phyloP scores from a whole-genome alignment of 2,329 filamentous ascomycete genomes.

The Aspergillus piperis region DNA sequence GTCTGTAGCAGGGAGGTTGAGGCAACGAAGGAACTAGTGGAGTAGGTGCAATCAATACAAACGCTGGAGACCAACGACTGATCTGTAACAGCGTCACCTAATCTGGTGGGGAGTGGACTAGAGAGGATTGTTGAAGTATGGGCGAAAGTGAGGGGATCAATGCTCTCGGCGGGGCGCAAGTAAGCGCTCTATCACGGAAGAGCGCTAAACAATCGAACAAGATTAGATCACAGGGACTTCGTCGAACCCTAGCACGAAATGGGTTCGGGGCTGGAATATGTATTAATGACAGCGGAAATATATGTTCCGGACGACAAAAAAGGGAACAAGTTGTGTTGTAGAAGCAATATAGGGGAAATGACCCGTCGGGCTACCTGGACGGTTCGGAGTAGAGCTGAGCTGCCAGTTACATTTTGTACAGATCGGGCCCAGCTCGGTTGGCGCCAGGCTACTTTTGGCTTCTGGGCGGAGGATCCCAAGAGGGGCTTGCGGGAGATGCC shows the following conservation, averaged over 20 bases:
- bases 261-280: neutral
- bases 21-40: neutral
- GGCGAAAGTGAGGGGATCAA: slow-evolving; percentile 7
- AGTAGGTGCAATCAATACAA: neutral
- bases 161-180: slow-evolving; percentile 8
- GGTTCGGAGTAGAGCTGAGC: neutral
- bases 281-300: neutral
- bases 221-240: neutral
- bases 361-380: neutral
- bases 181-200: slow-evolving; percentile 6
- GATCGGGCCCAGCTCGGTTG: too few relatives aligned
- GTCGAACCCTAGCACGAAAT: neutral
- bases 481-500: neutral
- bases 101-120: slow-evolving; percentile 2
- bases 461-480: too few relatives aligned
- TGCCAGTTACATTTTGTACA: too few relatives aligned
- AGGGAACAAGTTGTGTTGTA: neutral
- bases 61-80: neutral
- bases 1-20: neutral
- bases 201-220: neutral
- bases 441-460: too few relatives aligned
- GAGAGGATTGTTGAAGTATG: neutral
- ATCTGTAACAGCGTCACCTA: slow-evolving; percentile 1
- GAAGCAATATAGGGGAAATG: neutral
- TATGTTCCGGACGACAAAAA: neutral